phyloP scores from a whole-genome alignment of 306 rosid species.

The Carpinus viminea region DNA sequence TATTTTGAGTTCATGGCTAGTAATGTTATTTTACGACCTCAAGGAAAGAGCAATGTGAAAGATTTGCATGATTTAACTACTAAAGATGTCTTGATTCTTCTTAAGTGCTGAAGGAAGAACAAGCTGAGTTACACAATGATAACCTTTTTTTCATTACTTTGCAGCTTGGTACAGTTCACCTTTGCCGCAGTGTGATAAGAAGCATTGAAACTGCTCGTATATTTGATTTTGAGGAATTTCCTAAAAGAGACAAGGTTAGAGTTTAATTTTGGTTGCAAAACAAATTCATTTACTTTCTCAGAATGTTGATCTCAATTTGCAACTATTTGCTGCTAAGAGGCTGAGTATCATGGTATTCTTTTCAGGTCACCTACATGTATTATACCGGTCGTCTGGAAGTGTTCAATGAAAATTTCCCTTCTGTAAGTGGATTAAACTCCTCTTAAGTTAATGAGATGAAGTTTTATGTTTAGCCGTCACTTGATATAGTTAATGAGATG shows the following conservation, averaged over 20 bases:
- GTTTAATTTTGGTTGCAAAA: constrained; percentile 5
- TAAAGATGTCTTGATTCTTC: neutral
- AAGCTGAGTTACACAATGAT: constrained; percentile 21
- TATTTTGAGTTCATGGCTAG: neutral
- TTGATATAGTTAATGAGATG: neutral
- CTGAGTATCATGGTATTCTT: constrained; percentile 24
- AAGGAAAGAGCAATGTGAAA: neutral
- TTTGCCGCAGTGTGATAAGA: constrained; percentile 95
- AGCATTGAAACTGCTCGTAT: constrained; percentile 95
- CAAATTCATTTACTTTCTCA: neutral
- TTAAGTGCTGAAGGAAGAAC: constrained; percentile 10
- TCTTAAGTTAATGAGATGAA: constrained; percentile 12
- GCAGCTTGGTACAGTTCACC: constrained; percentile 98
- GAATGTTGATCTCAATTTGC: neutral
- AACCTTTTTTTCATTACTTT: constrained; percentile 30
- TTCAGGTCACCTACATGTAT: constrained; percentile 96
- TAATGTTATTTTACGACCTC: neutral
- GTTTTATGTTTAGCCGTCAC: constrained; percentile 14
- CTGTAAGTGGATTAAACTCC: constrained; percentile 60
- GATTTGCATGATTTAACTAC: neutral
- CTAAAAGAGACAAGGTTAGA: constrained; percentile 91
- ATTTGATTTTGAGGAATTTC: constrained; percentile 98
- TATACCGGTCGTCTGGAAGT: constrained; percentile 99
- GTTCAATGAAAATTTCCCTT: constrained; percentile 90
- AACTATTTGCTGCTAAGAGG: neutral